Percentiles rank a stretch among this genome's conserved stretches.
These are phyloP conservation scores for Cubamyces lactineus DNA, from an alignment of 768 basidiomycete genomes.

Conservation along the genomic window DNA sequence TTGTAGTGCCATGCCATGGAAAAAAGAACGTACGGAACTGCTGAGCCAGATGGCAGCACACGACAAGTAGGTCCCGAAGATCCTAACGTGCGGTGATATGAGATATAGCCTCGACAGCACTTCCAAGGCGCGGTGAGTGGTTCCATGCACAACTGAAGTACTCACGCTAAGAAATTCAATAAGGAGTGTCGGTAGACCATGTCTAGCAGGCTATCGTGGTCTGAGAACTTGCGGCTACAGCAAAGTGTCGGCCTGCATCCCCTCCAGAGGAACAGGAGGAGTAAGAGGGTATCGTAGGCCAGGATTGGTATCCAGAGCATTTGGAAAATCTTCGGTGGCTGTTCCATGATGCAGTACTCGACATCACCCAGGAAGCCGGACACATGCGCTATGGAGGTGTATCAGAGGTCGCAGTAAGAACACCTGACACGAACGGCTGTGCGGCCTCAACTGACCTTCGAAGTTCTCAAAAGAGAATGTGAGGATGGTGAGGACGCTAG, in stretches of 20 bases:
- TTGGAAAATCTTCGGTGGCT: constrained; percentile 16
- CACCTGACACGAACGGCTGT: background rate
- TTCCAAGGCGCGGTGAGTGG: too few relatives aligned
- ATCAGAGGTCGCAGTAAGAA: background rate
- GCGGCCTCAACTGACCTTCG: constrained; percentile 9
- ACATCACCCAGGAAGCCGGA: constrained; percentile 12
- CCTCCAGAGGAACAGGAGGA: constrained; percentile 33
- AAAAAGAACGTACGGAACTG: constrained; percentile 27
- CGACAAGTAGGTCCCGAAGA: constrained; percentile 34
- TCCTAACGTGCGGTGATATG: constrained; percentile 20
- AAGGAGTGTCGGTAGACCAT: constrained; percentile 34
- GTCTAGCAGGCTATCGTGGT: constrained; percentile 22
- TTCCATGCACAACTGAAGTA: background rate
- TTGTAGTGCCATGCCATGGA: background rate
- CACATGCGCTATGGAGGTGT: constrained; percentile 13
- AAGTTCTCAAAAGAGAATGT: constrained; percentile 24
- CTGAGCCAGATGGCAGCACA: constrained; percentile 36
- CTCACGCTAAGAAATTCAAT: constrained; percentile 34
- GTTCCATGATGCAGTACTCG: constrained; percentile 29
- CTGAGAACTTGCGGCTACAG: constrained; percentile 1
- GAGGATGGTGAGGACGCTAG: constrained; percentile 29
- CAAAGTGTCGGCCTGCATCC: constrained; percentile 18
- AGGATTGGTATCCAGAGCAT: constrained; percentile 27
- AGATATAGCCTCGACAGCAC: too few relatives aligned
- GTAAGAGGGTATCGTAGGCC: constrained; percentile 26